Base-by-base conservation (phyloP, 2,329 filamentous ascomycete genomes). In the Seiridium unicorne region DNA sequence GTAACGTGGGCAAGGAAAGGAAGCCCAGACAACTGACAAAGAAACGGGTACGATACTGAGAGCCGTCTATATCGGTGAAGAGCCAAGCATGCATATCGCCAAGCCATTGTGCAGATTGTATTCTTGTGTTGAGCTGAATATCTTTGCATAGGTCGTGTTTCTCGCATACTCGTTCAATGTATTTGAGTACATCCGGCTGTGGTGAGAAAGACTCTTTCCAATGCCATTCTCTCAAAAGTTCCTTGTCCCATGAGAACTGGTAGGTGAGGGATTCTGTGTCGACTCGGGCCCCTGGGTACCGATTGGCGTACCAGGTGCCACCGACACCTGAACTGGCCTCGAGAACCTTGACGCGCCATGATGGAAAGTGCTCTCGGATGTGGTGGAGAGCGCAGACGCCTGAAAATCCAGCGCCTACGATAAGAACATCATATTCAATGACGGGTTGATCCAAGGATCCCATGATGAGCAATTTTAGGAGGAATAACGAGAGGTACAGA, bases 81-180 rank as follows among this genome's bases (percentile, higher is more conserved):
- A 40, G n/a, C 61, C 61, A 63, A 3, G 18, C 8, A 44, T 44
- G 7, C 13, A 2, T 26, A 31, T 18, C n/a, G 6, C 59, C 55
- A 18, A 35, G 34, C 51, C 57, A 75, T 9, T 64, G 56, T 8
- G 72, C 72, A 13, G 71, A 68, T 5, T 65, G 55, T 46, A 60
- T 53, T 40, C 46, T 18, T 2, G 58, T 60, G 18, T 55, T 42
- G 34, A 60, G 36, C 13, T 60, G 58, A 9, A 60, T 60, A 32
- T 60, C 51, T 34, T 47, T 36, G n/a, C 46, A 47, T 34, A 60
- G 58, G 35, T 60, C 51, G n/a, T 55, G 51, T 51, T 60, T 60
- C 35, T 60, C 58, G 8, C 49, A 55, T 7, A 55, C 40, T 3
- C 51, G 36, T 26, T 60, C 9, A 7, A 54, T 54, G 18, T 60